Percentiles rank a stretch among this genome's conserved stretches.
These are phyloP conservation scores for Paramecium pentaurelia DNA, from an alignment of 73 alveolate genomes.

Conservation along the genomic window DNA sequence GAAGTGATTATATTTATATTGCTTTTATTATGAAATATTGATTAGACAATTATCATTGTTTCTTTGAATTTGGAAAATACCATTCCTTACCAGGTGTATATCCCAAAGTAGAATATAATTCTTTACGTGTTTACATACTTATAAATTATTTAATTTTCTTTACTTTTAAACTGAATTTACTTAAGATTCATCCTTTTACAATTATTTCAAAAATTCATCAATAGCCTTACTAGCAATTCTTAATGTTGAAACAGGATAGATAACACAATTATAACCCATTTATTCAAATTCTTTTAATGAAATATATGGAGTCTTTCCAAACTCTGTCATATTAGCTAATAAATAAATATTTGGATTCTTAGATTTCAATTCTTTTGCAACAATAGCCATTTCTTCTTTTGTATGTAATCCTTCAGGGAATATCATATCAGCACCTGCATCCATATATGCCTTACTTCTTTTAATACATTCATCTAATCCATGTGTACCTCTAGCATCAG, in stretches of 20 bases:
- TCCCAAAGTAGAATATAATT: slow-evolving; percentile 60
- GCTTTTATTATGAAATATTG: slow-evolving; percentile 26
- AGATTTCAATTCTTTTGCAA: slow-evolving; percentile 40
- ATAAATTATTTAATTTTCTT: background rate
- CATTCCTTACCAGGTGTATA: slow-evolving; percentile 76
- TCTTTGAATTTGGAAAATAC: slow-evolving; percentile 66
- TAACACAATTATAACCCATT: slow-evolving; percentile 82
- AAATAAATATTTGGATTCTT: slow-evolving; percentile 38
- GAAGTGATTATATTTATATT: background rate
- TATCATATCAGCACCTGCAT: slow-evolving; percentile 98
- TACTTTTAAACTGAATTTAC: slow-evolving; percentile 62
- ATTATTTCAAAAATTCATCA: slow-evolving; percentile 59
- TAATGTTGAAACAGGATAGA: slow-evolving; percentile 91
- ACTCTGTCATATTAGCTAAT: slow-evolving; percentile 90
- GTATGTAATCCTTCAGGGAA: slow-evolving; percentile 88
- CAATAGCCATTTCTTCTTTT: slow-evolving; percentile 49
- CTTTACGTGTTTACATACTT: slow-evolving; percentile 75
- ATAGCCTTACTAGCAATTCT: slow-evolving; percentile 92
- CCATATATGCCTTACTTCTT: slow-evolving; percentile 76
- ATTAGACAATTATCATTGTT: background rate
- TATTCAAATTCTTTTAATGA: slow-evolving; percentile 59
- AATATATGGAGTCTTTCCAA: slow-evolving; percentile 82
- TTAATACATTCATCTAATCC: slow-evolving; percentile 68
- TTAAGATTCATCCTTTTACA: slow-evolving; percentile 65
- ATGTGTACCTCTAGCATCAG: slow-evolving; percentile 93